These are phyloP conservation scores for Fomitopsis pinicola DNA, from an alignment of 1,284 basidiomycete genomes.

Conservation along the genomic window DNA sequence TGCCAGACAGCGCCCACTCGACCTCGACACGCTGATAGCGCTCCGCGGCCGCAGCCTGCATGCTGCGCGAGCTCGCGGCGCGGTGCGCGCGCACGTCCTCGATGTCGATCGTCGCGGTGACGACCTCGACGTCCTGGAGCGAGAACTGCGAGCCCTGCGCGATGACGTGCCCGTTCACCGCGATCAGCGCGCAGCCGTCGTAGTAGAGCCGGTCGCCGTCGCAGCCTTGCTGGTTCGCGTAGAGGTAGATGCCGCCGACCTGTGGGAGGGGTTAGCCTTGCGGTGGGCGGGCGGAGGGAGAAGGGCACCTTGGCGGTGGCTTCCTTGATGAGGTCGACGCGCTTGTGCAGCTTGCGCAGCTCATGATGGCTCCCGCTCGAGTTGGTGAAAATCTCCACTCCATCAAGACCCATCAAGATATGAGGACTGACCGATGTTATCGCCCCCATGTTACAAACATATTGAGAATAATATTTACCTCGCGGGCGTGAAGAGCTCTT, in stretches of 20 bases:
- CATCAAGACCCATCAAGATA: conserved; percentile 94
- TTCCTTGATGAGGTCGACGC: conserved; percentile 95
- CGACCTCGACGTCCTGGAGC: conserved; percentile 91
- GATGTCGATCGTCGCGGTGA: conserved; percentile 93
- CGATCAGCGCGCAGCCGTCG: conserved; percentile 95
- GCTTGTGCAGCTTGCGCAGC: conserved; percentile 87
- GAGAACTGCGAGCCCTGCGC: conserved; percentile 98
- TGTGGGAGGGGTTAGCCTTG: conserved; percentile 27
- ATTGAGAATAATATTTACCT: conserved; percentile 48
- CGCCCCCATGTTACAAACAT: background rate
- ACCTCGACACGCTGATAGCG: conserved; percentile 78
- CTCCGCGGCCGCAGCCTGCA: conserved; percentile 81
- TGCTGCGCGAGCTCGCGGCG: conserved; percentile 75
- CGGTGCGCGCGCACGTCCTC: conserved; percentile 92
- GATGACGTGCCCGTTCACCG: conserved; percentile 87
- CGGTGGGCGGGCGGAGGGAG: background rate
- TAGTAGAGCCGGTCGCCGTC: conserved; percentile 98
- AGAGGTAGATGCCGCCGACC: conserved; percentile 96
- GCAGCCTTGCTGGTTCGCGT: conserved; percentile 98
- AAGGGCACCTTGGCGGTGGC: conserved; percentile 79
- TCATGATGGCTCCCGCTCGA: conserved; percentile 98
- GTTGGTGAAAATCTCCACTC: conserved; percentile 98
- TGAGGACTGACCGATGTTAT: conserved; percentile 64
- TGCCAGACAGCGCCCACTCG: conserved; percentile 70
- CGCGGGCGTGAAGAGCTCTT: conserved; percentile 95